phyloP scores from a whole-genome alignment of 2,329 filamentous ascomycete genomes.

The Aspergillus sp. region DNA sequence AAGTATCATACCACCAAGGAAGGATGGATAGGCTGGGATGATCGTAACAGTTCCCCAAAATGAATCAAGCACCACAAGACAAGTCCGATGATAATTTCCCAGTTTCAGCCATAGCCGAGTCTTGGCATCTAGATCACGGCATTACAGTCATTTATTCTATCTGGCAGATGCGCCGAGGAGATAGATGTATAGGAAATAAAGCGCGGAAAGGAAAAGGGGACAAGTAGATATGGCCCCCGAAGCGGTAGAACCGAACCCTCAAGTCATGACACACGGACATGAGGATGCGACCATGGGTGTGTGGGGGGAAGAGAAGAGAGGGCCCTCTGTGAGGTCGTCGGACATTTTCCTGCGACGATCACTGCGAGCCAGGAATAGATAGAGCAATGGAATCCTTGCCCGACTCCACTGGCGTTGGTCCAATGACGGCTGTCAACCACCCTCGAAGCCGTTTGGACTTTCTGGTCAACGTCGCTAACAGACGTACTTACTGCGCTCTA shows the following conservation, averaged over 20 bases:
- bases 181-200: not conserved
- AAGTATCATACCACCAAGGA: not conserved
- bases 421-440: constrained; percentile 11
- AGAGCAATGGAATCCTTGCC: constrained; percentile 18
- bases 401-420: constrained; percentile 9
- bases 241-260: not conserved
- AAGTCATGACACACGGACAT: constrained; percentile 1
- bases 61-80: not conserved
- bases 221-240: not conserved
- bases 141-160: not conserved
- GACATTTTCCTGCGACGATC: constrained; percentile 25
- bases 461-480: not conserved
- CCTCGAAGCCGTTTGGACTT: constrained; percentile 11
- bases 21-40: not conserved
- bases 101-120: not conserved
- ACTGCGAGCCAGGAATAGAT: constrained; percentile 23
- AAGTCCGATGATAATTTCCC: not conserved
- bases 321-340: constrained; percentile 9
- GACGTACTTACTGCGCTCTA: not conserved
- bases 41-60: not conserved
- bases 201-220: not conserved
- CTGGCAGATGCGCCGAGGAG: not conserved
- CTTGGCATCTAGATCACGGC: no score
- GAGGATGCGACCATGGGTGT: not conserved
- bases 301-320: not conserved